These are phyloP conservation scores for Globisporangium splendens DNA, from an alignment of 352 stramenopile species.

Conservation along the genomic window DNA sequence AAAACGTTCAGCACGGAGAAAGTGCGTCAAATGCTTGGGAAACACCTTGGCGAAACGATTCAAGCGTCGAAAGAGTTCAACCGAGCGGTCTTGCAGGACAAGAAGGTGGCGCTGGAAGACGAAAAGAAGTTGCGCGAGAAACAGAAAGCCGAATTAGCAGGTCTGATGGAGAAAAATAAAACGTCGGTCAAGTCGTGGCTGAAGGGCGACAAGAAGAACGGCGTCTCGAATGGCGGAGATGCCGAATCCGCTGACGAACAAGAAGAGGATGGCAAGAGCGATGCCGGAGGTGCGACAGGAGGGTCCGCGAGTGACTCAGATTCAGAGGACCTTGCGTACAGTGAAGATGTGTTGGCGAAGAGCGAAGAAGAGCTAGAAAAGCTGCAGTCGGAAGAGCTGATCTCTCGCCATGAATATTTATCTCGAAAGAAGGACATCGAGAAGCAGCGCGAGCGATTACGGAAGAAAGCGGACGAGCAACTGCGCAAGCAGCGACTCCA, in stretches of 20 bases:
- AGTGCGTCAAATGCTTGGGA: slow-evolving; percentile 51
- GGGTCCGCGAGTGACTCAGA: slow-evolving; percentile 61
- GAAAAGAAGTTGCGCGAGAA: slow-evolving; percentile 81
- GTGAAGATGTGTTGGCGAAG: slow-evolving; percentile 55
- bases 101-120: slow-evolving; percentile 64
- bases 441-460: slow-evolving; percentile 53
- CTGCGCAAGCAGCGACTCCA: slow-evolving; percentile 59
- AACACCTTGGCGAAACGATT: slow-evolving; percentile 52
- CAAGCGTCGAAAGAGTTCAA: slow-evolving; percentile 76
- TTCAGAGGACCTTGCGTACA: slow-evolving; percentile 51
- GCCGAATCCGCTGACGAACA: slow-evolving; percentile 24
- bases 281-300: slow-evolving; percentile 21
- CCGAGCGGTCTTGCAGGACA: slow-evolving; percentile 55
- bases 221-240: too few species aligned
- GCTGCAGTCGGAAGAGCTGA: slow-evolving; percentile 51
- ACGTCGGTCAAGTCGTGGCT: slow-evolving; percentile 54
- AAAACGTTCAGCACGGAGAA: slow-evolving; percentile 61
- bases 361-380: slow-evolving; percentile 77
- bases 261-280: slow-evolving; percentile 33
- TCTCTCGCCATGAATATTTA: slow-evolving; percentile 82
- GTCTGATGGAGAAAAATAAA: slow-evolving; percentile 51
- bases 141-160: slow-evolving; percentile 57
- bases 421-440: slow-evolving; percentile 72
- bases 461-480: slow-evolving; percentile 50
- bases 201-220: slow-evolving; percentile 52